Conservation (phyloP, 768 basidiomycete genomes). For the Candolleomyces efflorescens region DNA sequence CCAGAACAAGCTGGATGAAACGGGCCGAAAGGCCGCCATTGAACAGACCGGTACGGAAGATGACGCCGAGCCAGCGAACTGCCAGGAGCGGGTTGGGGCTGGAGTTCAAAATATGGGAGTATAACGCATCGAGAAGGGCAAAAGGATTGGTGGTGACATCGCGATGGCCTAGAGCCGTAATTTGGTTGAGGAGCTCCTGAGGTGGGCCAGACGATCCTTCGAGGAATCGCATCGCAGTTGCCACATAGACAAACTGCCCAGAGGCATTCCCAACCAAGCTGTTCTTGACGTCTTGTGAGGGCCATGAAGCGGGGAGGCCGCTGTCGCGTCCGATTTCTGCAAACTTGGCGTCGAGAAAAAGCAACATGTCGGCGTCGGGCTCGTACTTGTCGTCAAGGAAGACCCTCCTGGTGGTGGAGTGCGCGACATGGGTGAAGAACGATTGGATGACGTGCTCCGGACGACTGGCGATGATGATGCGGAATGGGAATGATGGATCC, state of each 20-base stretch:
- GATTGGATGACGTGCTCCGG: constrained; percentile 3
- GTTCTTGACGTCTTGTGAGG: background rate
- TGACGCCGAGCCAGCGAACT: background rate
- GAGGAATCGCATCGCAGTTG: constrained; percentile 10
- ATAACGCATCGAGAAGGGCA: constrained; percentile 1
- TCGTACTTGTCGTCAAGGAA: constrained; percentile 4
- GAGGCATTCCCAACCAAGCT: background rate
- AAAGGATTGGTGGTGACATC: background rate
- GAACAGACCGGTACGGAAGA: background rate
- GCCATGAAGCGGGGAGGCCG: constrained; percentile 6
- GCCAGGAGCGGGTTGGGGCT: background rate
- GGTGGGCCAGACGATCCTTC: constrained; percentile 6
- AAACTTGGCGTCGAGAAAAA: background rate
- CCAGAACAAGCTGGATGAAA: background rate
- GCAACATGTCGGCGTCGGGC: constrained; percentile 1
- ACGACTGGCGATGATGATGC: constrained; percentile 7
- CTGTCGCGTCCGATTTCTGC: background rate
- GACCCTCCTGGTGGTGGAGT: background rate
- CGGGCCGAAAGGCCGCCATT: background rate
- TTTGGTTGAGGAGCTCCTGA: constrained; percentile 3
- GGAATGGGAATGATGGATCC: background rate
- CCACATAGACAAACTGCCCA: constrained; percentile 15
- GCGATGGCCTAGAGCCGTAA: background rate
- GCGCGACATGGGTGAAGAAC: background rate
- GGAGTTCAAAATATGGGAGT: constrained; percentile 1